Evolutionary conservation across 1,284 basidiomycete genomes (phyloP).

Genomic region (Thelephora terrestris): DNA sequence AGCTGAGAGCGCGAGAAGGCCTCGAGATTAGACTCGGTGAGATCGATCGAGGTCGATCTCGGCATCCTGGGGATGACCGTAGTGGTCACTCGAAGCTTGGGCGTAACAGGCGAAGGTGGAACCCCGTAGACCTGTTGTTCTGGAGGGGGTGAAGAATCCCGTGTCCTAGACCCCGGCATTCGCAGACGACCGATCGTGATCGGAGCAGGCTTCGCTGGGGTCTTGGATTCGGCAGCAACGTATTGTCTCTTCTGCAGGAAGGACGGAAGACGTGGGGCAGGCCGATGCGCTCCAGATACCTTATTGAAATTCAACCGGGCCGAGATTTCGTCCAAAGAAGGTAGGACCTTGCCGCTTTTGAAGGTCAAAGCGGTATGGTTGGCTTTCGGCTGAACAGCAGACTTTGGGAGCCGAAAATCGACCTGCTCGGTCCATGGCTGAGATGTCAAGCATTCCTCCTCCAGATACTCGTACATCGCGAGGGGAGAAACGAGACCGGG

Average conservation of each 20-base stretch:
- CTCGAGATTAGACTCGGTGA: conserved; percentile 43
- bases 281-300: conserved; percentile 15
- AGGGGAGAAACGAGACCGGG: conserved; percentile 56
- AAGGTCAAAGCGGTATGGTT: conserved; percentile 4
- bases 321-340: conserved; percentile 68
- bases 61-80: conserved; percentile 37
- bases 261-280: conserved; percentile 28
- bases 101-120: conserved; percentile 27
- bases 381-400: conserved; percentile 7
- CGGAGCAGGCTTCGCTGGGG: conserved; percentile 13
- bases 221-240: conserved; percentile 7
- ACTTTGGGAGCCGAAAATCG: conserved; percentile 41
- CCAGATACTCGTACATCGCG: conserved; percentile 44
- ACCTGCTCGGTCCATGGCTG: conserved; percentile 56
- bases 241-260: conserved; percentile 27
- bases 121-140: conserved; percentile 11
- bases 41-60: conserved; percentile 32
- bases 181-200: conserved; percentile 40
- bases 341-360: conserved; percentile 27
- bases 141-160: conserved; percentile 10
- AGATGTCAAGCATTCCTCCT: conserved; percentile 24
- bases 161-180: conserved; percentile 17
- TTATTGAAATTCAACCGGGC: conserved; percentile 40
- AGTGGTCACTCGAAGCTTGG: conserved; percentile 39
- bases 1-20: conserved; percentile 49